Evolutionary conservation across 2,329 filamentous ascomycete genomes (phyloP).

Genomic region (Penicillium sp.): DNA sequence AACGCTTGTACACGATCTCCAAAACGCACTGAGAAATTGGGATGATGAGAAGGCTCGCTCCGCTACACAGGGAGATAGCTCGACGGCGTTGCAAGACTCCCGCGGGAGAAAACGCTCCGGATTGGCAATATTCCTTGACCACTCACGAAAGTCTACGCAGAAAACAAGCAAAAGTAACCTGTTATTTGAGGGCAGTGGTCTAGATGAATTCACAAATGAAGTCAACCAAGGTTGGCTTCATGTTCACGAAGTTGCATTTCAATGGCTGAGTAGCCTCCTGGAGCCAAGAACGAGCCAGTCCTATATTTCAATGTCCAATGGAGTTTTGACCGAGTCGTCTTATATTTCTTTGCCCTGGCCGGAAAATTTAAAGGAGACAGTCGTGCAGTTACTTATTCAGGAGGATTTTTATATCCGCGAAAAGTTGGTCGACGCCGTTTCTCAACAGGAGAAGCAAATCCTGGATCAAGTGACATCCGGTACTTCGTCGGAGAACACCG

Average conservation of each 20-base stretch:
- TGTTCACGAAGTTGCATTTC: conserved; percentile 50
- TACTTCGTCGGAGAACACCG: conserved; percentile 24
- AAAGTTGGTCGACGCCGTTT: conserved; percentile 33
- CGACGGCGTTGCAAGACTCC: conserved; percentile 47
- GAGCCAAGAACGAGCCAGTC: conserved; percentile 29
- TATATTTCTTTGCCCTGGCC: conserved; percentile 56
- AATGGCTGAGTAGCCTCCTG: conserved; percentile 52
- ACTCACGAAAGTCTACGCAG: conserved; percentile 46
- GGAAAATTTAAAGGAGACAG: conserved; percentile 51
- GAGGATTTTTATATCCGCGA: conserved; percentile 53
- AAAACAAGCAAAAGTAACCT: conserved; percentile 36
- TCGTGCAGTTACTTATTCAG: conserved; percentile 51
- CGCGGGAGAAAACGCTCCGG: conserved; percentile 46
- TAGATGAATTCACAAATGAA: conserved; percentile 38
- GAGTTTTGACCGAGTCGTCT: conserved; percentile 34
- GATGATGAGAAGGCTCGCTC: conserved; percentile 41
- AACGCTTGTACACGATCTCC: conserved; percentile 42
- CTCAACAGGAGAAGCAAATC: conserved; percentile 25
- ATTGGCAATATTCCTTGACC: conserved; percentile 54
- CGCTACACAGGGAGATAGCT: conserved; percentile 47
- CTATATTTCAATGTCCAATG: conserved; percentile 15
- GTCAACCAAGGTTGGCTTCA: conserved; percentile 48
- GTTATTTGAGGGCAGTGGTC: conserved; percentile 35
- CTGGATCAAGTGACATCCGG: conserved; percentile 19
- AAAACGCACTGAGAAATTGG: conserved; percentile 41